Evolutionary conservation across 2,329 filamentous ascomycete species (phyloP), one percentile per base, ranked within the genome.

Genomic region (Pestalotiopsis sp.): DNA sequence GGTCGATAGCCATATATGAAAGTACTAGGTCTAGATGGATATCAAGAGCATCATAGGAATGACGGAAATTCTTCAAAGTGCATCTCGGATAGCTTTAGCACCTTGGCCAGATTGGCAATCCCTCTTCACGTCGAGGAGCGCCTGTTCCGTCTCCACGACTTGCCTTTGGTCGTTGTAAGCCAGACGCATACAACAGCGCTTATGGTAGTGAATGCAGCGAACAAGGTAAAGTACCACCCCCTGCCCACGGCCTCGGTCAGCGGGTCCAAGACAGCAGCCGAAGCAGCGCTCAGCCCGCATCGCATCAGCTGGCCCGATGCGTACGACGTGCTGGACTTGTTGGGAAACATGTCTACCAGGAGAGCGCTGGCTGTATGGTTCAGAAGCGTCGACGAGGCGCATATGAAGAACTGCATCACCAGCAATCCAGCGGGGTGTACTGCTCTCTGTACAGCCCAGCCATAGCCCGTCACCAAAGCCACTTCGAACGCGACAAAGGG

Each of bases 261-360:
- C 4, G 69, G 69, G 13, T 68, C 52, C 4, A 70, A 9, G 17
- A 60, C 39, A 14, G 69, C 69, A 3, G 59, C 62, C 4, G 59
- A 66, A 14, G 63, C 64, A 31, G 69, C 69, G 2, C 62, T 66
- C n/a, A 70, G 36, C 5, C 66, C 66, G 20, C 68, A 70, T 7
- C 68, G 52, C 25, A 59, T 60, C 2, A 68, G 38, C 13, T 70
- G 61, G 7, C 62, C 63, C 3, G 68, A 45, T 2, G 68, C 66
- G 31, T 66, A 66, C 6, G 68, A 64, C 14, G 68, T 66, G 56
- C 66, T 66, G 9, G 68, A 64, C 41, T 70, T 41, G 13, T 41
- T 38, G 12, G 68, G 68, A 23, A 68, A 70, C 4, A 70, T 64
- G 27, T 70, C 68, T 4, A 70, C 58, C 4, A 70, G 62, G 12